phyloP scores from a whole-genome alignment of 257 asterid genomes.

The Anisodus acutangulus region DNA sequence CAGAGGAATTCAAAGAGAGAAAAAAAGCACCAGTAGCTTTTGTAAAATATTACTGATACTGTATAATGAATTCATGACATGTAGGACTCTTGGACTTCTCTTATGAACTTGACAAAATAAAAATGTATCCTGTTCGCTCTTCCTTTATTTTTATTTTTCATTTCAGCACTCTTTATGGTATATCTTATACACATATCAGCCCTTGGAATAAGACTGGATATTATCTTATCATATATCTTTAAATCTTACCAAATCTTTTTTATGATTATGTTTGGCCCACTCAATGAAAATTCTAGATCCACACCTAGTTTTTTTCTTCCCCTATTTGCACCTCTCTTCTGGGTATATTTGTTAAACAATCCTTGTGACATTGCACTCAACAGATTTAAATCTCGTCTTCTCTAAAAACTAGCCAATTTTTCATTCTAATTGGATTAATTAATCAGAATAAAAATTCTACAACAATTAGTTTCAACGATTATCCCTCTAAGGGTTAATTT shows the following conservation, averaged over 20 bases:
- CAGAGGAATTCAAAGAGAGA: neutral
- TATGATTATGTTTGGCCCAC: neutral
- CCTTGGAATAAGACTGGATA: neutral
- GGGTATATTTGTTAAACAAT: neutral
- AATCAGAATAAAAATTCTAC: no score
- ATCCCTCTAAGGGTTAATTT: neutral
- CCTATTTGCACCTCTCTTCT: neutral
- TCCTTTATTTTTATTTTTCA: neutral
- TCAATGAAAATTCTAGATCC: neutral
- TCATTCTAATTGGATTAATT: neutral
- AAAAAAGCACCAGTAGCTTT: neutral
- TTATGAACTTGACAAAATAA: neutral
- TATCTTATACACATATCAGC: neutral
- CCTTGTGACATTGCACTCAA: neutral
- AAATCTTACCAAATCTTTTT: neutral
- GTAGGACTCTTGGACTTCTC: neutral
- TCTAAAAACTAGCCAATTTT: no score
- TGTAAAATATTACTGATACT: neutral
- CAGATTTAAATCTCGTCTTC: neutral
- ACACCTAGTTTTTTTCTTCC: neutral
- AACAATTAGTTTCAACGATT: neutral
- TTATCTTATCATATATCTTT: no score
- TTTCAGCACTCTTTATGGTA: neutral
- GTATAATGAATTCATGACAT: neutral
- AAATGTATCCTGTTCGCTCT: neutral